Evolutionary conservation across 106 monocot species (phyloP).

Genomic region (Allium cepa): DNA sequence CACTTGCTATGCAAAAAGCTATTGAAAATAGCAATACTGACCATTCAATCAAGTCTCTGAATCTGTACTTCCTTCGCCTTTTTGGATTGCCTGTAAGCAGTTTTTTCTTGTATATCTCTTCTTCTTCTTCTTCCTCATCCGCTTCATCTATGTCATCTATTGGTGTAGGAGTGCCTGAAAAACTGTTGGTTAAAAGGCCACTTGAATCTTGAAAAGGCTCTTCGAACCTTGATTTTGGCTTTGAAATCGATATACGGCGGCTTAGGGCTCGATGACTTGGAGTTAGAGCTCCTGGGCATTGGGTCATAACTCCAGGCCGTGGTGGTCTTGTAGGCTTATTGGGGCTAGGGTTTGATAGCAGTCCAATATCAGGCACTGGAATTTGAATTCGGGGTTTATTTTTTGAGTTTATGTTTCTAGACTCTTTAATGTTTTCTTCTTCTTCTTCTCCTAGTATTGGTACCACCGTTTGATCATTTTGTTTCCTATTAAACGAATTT

Average conservation of each 20-base stretch:
- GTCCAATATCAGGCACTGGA: constrained; percentile 16
- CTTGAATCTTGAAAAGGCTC: constrained; percentile 13
- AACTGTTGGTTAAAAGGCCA: neutral
- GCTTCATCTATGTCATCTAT: constrained; percentile 21
- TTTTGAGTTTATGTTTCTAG: constrained; percentile 18
- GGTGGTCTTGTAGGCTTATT: constrained; percentile 30
- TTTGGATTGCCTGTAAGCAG: constrained; percentile 4
- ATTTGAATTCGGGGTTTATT: constrained; percentile 1
- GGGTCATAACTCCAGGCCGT: constrained; percentile 2
- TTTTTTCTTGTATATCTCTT: constrained; percentile 44
- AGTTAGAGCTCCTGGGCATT: neutral
- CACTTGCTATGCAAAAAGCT: constrained; percentile 41
- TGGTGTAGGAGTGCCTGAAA: constrained; percentile 15
- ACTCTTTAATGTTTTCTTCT: neutral
- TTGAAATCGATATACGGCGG: constrained; percentile 30
- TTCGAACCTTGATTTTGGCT: constrained; percentile 51
- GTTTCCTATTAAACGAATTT: constrained; percentile 9
- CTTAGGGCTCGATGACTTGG: constrained; percentile 18
- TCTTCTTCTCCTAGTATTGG: constrained; percentile 11
- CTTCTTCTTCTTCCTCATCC: constrained; percentile 57
- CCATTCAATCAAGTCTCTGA: constrained; percentile 51
- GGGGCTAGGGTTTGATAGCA: constrained; percentile 11
- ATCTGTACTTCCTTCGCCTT: constrained; percentile 11
- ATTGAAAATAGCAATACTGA: constrained; percentile 37
- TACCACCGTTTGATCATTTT: constrained; percentile 18